Conservation (phyloP, 768 basidiomycete genomes). For the Neoboletus brunneissimus region DNA sequence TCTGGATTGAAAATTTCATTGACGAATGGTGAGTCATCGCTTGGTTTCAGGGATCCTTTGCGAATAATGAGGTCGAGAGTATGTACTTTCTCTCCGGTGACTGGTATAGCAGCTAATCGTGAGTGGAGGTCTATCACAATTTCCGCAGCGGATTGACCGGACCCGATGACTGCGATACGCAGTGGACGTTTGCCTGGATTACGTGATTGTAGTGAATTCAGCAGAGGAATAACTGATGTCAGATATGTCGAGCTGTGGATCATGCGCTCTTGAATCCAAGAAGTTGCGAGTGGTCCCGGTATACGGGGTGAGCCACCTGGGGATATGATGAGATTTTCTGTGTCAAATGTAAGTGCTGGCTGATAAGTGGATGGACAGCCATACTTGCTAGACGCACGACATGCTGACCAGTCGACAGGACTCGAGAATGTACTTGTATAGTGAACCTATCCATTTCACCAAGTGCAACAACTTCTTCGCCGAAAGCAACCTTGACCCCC, state of each 20-base stretch:
- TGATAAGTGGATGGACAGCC: slow-evolving; percentile 16
- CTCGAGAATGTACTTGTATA: slow-evolving; percentile 39
- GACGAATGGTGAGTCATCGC: slow-evolving; percentile 51
- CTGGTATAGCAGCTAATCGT: slow-evolving; percentile 35
- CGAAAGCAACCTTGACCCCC: slow-evolving; percentile 44
- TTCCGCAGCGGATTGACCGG: slow-evolving; percentile 49
- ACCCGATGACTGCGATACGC: slow-evolving; percentile 45
- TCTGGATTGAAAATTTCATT: slow-evolving; percentile 56
- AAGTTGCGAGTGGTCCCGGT: slow-evolving; percentile 35
- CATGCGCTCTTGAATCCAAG: slow-evolving; percentile 35
- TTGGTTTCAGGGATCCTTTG: slow-evolving; percentile 47
- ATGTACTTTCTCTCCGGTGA: slow-evolving; percentile 29
- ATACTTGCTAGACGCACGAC: slow-evolving; percentile 38
- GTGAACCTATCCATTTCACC: slow-evolving; percentile 32
- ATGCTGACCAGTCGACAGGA: slow-evolving; percentile 36
- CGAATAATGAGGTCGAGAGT: slow-evolving; percentile 50
- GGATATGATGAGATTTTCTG: slow-evolving; percentile 49
- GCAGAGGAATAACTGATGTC: slow-evolving; percentile 35
- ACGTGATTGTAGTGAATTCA: slow-evolving; percentile 27
- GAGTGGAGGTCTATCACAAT: slow-evolving; percentile 44
- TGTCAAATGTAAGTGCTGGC: background rate
- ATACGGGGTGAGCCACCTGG: slow-evolving; percentile 48
- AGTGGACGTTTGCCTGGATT: slow-evolving; percentile 27
- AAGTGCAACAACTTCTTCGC: slow-evolving; percentile 45
- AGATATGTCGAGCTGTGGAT: slow-evolving; percentile 46